A percentile compares a stretch with the other conserved stretches of the same genome.
These are phyloP conservation scores for Gonium pectorale DNA, from an alignment of 139 green algal species.

Conservation along the genomic window DNA sequence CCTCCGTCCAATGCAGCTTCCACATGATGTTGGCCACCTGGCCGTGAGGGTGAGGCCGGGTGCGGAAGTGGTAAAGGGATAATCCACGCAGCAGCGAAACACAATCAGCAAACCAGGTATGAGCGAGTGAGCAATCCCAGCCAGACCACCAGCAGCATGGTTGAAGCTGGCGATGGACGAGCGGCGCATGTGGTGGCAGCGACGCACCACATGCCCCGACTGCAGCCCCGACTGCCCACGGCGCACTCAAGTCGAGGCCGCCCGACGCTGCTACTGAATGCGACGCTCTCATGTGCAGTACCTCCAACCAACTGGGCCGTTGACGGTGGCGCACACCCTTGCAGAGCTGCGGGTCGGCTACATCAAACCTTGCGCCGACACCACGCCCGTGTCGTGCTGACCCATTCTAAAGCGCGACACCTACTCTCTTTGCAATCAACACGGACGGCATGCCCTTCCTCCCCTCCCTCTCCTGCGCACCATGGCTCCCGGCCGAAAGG, in stretches of 20 bases:
- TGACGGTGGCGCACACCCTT: background rate
- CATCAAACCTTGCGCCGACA: background rate
- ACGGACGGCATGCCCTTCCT: too few relatives aligned
- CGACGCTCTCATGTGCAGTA: background rate
- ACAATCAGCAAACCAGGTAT: too few relatives aligned
- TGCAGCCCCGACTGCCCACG: background rate
- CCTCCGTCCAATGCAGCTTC: background rate
- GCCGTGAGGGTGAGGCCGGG: background rate
- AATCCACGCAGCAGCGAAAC: too few relatives aligned
- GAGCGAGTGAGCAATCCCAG: too few relatives aligned
- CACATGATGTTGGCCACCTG: conserved; percentile 8
- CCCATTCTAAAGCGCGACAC: too few relatives aligned
- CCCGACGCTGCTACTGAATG: too few relatives aligned
- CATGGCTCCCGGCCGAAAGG: background rate
- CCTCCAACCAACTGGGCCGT: background rate
- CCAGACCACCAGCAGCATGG: too few relatives aligned
- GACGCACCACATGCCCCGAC: background rate
- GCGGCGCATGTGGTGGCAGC: background rate
- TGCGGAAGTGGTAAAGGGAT: background rate
- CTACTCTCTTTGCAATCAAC: too few relatives aligned
- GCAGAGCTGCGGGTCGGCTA: background rate
- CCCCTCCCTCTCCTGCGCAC: background rate
- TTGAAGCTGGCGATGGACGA: background rate
- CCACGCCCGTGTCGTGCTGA: background rate
- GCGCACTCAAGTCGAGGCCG: background rate